phyloP scores from a whole-genome alignment of 345 rosid species.

The Aegle marmelos region DNA sequence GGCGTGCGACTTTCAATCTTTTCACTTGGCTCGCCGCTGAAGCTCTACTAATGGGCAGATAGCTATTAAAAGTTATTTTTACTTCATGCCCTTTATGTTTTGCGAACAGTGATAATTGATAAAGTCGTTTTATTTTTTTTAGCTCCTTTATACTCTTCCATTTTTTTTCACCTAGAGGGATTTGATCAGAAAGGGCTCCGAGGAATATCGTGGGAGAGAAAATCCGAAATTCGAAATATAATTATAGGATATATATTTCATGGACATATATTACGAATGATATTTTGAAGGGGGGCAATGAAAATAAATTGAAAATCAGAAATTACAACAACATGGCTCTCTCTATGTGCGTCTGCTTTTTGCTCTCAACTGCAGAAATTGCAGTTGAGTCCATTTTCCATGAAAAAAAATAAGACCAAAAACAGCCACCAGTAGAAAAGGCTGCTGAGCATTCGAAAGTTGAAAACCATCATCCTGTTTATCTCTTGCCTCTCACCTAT shows the following conservation, averaged over 20 bases:
- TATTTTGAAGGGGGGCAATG: background rate
- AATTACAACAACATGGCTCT: background rate
- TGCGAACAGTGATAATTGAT: no score
- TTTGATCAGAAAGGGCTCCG: background rate
- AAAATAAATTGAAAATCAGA: background rate
- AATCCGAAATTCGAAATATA: background rate
- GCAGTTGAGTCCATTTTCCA: conserved; percentile 20
- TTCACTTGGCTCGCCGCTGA: no score
- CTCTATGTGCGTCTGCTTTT: background rate
- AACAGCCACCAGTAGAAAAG: conserved; percentile 5
- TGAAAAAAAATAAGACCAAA: background rate
- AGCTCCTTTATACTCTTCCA: no score
- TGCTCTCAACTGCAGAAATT: background rate
- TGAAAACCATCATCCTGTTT: background rate
- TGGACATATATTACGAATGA: background rate
- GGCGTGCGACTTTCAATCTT: no score
- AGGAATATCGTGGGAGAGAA: background rate
- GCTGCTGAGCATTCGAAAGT: background rate
- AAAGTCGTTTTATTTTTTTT: no score
- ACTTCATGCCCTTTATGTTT: no score
- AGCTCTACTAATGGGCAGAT: no score
- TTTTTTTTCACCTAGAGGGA: no score
- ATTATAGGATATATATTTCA: background rate
- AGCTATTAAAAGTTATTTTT: no score
- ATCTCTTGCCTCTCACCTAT: background rate